phyloP scores from a whole-genome alignment of 177 flowering plant genomes.

The Vitis hybrid region DNA sequence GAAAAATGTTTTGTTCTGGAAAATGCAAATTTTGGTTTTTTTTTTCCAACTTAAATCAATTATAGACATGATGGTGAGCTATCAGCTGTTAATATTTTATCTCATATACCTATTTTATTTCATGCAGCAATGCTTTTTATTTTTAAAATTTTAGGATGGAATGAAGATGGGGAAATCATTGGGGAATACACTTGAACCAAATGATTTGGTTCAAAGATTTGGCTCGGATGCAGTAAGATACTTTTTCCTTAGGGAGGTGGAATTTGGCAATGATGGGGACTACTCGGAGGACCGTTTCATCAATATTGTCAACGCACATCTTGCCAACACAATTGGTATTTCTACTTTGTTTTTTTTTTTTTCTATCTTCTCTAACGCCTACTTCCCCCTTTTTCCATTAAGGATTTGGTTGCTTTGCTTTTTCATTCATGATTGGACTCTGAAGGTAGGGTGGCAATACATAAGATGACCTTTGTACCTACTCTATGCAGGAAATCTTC shows the following conservation, averaged over 20 bases:
- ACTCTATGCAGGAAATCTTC: conserved; percentile 79
- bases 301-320: conserved; percentile 86
- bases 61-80: background rate
- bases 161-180: conserved; percentile 98
- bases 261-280: conserved; percentile 95
- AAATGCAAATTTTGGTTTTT: background rate
- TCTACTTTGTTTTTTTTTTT: background rate
- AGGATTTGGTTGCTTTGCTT: background rate
- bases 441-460: background rate
- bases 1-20: background rate
- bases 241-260: conserved; percentile 92
- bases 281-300: conserved; percentile 93
- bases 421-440: background rate
- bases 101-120: conserved; percentile 46
- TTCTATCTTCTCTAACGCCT: background rate
- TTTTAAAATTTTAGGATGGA: conserved; percentile 84
- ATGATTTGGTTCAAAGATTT: conserved; percentile 75
- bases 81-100: conserved; percentile 1
- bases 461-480: background rate
- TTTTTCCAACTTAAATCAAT: background rate
- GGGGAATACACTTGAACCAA: conserved; percentile 94
- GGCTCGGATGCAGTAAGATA: conserved; percentile 96
- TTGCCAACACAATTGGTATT: conserved; percentile 93
- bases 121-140: conserved; percentile 57
- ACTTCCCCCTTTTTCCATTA: too few species aligned